Conservation (phyloP, 768 basidiomycete species). For the Amanita fuliginea region DNA sequence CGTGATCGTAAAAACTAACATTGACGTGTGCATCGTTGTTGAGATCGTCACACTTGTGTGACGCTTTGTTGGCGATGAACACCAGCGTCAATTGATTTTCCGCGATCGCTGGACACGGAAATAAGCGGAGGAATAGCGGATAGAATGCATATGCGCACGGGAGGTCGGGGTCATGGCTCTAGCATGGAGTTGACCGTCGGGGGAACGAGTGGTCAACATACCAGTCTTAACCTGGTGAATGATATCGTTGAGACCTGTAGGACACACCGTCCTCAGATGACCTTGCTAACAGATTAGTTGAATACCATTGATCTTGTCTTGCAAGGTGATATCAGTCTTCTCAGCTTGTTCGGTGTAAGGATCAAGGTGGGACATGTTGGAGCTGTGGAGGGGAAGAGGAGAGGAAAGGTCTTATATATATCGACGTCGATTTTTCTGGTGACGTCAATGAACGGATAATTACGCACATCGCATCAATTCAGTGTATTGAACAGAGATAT, state of each 20-base stretch:
- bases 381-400: not conserved
- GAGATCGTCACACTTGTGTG: constrained; percentile 70
- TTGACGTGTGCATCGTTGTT: constrained; percentile 70
- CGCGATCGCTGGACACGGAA: not conserved
- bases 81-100: constrained; percentile 40
- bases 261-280: constrained; percentile 9
- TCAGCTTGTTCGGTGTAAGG: constrained; percentile 63
- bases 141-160: constrained; percentile 31
- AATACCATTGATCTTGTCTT: constrained; percentile 60
- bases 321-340: constrained; percentile 40
- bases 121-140: not conserved
- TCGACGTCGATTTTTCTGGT: constrained; percentile 14
- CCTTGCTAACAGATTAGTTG: not conserved
- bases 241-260: constrained; percentile 51
- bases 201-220: constrained; percentile 69
- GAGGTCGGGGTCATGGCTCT: constrained; percentile 71
- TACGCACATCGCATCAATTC: not conserved
- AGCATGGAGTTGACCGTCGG: constrained; percentile 62
- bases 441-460: constrained; percentile 5
- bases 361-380: constrained; percentile 36
- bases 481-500: constrained; percentile 20
- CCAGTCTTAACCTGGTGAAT: constrained; percentile 53
- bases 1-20: constrained; percentile 62
- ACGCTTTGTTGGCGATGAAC: constrained; percentile 66
- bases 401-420: constrained; percentile 11